A percentile compares a stretch with the other conserved stretches of the same genome.
Evolutionary conservation across 2,329 filamentous ascomycete species (phyloP).

Genomic region (Pezicula rhizophila): DNA sequence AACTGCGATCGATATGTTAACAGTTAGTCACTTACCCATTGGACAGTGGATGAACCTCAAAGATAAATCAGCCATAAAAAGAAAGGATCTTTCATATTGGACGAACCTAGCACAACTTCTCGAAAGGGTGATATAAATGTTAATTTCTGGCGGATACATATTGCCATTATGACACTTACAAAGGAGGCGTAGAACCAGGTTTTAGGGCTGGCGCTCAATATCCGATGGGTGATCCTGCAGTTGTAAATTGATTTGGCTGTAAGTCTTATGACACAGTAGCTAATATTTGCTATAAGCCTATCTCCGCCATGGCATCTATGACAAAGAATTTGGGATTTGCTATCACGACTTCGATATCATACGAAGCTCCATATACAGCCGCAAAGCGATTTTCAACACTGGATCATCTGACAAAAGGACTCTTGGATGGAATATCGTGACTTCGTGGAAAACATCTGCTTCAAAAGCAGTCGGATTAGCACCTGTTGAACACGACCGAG

Average conservation of each 20-base stretch:
- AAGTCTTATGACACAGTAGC: background rate
- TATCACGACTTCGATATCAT: constrained; percentile 53
- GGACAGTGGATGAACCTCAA: background rate
- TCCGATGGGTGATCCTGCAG: constrained; percentile 62
- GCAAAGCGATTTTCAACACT: constrained; percentile 59
- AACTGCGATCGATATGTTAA: background rate
- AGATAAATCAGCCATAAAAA: background rate
- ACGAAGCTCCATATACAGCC: constrained; percentile 60
- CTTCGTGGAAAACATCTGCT: constrained; percentile 55
- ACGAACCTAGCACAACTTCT: constrained; percentile 56
- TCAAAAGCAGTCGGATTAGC: constrained; percentile 56
- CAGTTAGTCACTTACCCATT: background rate
- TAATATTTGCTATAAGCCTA: constrained; percentile 34
- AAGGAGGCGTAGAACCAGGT: constrained; percentile 48
- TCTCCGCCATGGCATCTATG: constrained; percentile 62
- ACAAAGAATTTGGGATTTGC: constrained; percentile 61
- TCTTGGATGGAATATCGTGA: constrained; percentile 63
- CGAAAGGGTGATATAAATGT: constrained; percentile 58
- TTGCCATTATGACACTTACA: constrained; percentile 63
- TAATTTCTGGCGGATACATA: constrained; percentile 51
- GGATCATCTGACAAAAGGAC: constrained; percentile 59
- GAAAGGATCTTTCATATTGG: constrained; percentile 53
- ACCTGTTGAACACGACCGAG: constrained; percentile 56
- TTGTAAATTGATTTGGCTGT: constrained; percentile 31
- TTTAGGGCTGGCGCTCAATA: constrained; percentile 60